Percentiles rank a stretch among this genome's conserved stretches.
Evolutionary conservation across 257 asterid genomes (phyloP).

Genomic region (Mitragyna speciosa): DNA sequence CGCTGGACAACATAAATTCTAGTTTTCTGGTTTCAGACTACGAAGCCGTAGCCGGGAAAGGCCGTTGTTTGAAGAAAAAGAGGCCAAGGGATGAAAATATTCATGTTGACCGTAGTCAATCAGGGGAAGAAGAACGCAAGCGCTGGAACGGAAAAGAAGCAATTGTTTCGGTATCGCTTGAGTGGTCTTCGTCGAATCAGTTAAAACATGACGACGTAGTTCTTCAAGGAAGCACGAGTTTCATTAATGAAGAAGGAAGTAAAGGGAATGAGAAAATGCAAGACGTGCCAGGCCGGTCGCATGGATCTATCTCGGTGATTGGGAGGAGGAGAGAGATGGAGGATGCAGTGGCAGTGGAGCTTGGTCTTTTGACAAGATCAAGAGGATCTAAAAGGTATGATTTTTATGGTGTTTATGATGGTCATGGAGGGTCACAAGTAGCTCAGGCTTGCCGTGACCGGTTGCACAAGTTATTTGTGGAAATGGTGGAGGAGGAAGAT

Average conservation of each 20-base stretch:
- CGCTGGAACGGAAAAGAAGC: background rate
- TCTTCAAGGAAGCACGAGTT: background rate
- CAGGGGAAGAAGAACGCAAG: too few relatives aligned
- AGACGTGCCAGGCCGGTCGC: slow-evolving; percentile 20
- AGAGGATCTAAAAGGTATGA: slow-evolving; percentile 35
- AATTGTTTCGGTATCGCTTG: background rate
- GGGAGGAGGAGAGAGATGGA: slow-evolving; percentile 79
- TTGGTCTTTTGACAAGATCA: slow-evolving; percentile 31
- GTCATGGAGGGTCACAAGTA: slow-evolving; percentile 74
- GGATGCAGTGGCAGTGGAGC: slow-evolving; percentile 58
- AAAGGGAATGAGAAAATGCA: background rate
- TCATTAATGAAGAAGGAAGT: background rate
- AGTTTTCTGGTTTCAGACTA: too few relatives aligned
- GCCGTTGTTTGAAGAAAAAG: background rate
- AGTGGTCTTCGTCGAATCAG: background rate
- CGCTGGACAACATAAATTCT: background rate
- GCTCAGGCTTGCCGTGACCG: slow-evolving; percentile 56
- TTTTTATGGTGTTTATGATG: slow-evolving; percentile 73
- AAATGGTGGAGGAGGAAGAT: slow-evolving; percentile 15
- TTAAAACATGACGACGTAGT: background rate
- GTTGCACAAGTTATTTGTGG: slow-evolving; percentile 45
- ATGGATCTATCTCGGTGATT: slow-evolving; percentile 49
- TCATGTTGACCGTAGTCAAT: background rate
- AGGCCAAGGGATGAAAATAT: background rate
- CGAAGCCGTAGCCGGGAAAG: background rate